phyloP scores from a whole-genome alignment of 495 filamentous ascomycete species.

The Opeltia flavorubescens region DNA sequence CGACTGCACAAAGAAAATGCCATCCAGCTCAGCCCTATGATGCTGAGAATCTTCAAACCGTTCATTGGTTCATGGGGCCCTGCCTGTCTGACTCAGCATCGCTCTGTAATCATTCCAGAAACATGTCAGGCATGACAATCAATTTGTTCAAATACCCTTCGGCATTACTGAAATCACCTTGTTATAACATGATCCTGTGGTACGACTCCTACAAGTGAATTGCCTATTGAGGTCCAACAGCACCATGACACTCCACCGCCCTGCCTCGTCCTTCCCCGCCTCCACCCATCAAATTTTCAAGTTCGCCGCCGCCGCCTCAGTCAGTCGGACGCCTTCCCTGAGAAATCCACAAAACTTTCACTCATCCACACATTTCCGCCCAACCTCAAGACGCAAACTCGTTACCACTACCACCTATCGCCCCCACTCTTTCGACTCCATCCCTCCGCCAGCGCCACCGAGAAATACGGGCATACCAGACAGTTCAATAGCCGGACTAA shows the following conservation, averaged over 20 bases:
- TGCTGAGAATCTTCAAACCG: not conserved
- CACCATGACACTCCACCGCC: constrained; percentile 14
- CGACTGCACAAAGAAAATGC: no score
- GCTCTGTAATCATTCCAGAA: constrained; percentile 3
- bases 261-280: constrained; percentile 34
- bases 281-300: constrained; percentile 37
- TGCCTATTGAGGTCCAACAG: not conserved
- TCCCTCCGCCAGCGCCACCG: constrained; percentile 41
- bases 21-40: not conserved
- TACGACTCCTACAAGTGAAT: no score
- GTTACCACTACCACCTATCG: constrained; percentile 66
- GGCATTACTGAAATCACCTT: not conserved
- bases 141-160: no score
- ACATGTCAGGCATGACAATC: no score
- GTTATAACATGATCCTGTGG: not conserved
- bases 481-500: constrained; percentile 48
- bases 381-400: constrained; percentile 49
- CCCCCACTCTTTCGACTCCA: constrained; percentile 51
- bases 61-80: not conserved
- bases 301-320: constrained; percentile 30
- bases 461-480: constrained; percentile 52
- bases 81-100: not conserved
- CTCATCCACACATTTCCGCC: constrained; percentile 36
- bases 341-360: constrained; percentile 53
- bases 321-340: constrained; percentile 28